Conservation (phyloP, 352 stramenopile species). For the Phytophthora tentaculata region DNA sequence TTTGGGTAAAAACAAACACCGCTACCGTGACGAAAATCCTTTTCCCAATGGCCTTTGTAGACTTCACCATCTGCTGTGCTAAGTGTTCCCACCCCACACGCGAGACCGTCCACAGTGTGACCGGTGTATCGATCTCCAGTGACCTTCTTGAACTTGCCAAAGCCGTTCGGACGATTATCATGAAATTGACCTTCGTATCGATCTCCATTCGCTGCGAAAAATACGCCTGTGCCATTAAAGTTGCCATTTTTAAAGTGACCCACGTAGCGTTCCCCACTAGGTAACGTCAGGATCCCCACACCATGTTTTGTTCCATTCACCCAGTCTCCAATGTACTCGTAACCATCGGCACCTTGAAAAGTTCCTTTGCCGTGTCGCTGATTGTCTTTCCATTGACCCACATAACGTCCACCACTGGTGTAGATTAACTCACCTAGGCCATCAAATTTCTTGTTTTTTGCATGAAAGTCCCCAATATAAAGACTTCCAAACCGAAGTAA, state of each 20-base stretch:
- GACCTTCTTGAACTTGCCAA: slow-evolving; percentile 71
- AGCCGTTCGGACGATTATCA: slow-evolving; percentile 49
- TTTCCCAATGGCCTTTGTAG: slow-evolving; percentile 88
- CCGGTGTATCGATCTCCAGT: slow-evolving; percentile 78
- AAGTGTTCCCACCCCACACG: slow-evolving; percentile 82
- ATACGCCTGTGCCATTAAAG: slow-evolving; percentile 73
- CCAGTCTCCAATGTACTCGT: slow-evolving; percentile 82
- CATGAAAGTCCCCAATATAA: slow-evolving; percentile 77
- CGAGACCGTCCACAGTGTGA: slow-evolving; percentile 59
- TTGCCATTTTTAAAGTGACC: slow-evolving; percentile 85
- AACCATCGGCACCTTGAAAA: slow-evolving; percentile 60
- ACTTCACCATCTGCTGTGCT: slow-evolving; percentile 83
- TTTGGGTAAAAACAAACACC: slow-evolving; percentile 84
- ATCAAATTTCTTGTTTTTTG: slow-evolving; percentile 56
- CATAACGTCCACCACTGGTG: slow-evolving; percentile 80
- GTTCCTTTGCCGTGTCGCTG: slow-evolving; percentile 73
- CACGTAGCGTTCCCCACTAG: slow-evolving; percentile 86
- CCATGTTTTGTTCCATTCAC: slow-evolving; percentile 79
- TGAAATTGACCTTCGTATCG: slow-evolving; percentile 80
- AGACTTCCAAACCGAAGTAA: slow-evolving; percentile 69
- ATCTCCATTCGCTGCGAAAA: slow-evolving; percentile 79
- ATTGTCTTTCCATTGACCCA: slow-evolving; percentile 80
- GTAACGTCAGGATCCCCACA: slow-evolving; percentile 73
- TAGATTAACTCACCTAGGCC: slow-evolving; percentile 90
- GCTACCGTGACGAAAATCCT: slow-evolving; percentile 63